Base-by-base conservation (phyloP, 495 filamentous ascomycete species). In the Aspergillus bertholletiae region DNA sequence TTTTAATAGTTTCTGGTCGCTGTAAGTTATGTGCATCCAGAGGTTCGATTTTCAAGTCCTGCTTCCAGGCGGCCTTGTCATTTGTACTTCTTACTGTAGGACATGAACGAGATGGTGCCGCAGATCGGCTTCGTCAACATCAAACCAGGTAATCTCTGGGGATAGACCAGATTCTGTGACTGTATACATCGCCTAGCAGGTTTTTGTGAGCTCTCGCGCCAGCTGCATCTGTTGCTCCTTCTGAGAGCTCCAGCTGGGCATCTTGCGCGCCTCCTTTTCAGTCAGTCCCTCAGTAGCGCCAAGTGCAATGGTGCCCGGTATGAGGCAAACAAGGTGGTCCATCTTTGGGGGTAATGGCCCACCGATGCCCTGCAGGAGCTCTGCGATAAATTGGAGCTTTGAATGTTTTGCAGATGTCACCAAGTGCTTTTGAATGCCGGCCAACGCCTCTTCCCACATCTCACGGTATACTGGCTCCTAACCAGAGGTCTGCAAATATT, bases 301-400 rank as follows among this genome's bases (percentile, higher is more conserved):
- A 2, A 94, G 77, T 0, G 89, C 90, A 56, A 94, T 90, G 15
- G 89, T 92, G 24, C 90, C 90, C 0, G 90, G 89, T 81, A 93
- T 86, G 75, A 93, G 94, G 74, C 90, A 96, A 48, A 93, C 90
- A n/a, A 94, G 76, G 65, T 96, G 90, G 61, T 94, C 90, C 90
- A 96, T 93, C 71, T 96, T 96, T 20, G 90, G 87, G 5, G 80
- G 81, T 22, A 92, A 59, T 0, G 65, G 51, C 1, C 75, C 69
- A 40, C 78, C 64, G 8, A 96, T 71, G 17, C 90, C 90, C 43
- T 70, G 68, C 0, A 86, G 89, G 15, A 88, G 80, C 64, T 96
- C 90, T 35, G 80, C 90, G 30, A 94, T 80, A 54, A 93, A 82
- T 15, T 88, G 92, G 60, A 92, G 84, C 53, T 84, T 78, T 2